phyloP scores from a whole-genome alignment of 2,329 filamentous ascomycete genomes.

The Raffaelea albimanens region DNA sequence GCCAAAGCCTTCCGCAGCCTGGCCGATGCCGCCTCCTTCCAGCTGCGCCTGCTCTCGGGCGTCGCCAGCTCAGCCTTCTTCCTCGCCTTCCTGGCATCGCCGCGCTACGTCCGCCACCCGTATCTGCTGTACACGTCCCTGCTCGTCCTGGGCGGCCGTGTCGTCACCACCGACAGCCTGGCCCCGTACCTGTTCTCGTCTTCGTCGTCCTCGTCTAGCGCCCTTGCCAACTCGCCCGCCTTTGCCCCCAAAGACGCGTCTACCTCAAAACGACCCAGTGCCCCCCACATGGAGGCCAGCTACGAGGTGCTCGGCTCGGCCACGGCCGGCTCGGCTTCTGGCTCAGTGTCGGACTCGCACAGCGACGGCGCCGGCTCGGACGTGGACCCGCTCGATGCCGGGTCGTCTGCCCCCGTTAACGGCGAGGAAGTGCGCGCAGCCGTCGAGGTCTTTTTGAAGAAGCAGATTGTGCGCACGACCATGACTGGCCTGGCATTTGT shows the following conservation, averaged over 20 bases:
- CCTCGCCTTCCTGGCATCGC: constrained; percentile 69
- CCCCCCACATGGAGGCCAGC: constrained; percentile 55
- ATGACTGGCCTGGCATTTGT: constrained; percentile 48
- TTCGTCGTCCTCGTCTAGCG: constrained; percentile 11
- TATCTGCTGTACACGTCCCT: constrained; percentile 82
- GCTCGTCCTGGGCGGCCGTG: constrained; percentile 53
- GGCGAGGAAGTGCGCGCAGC: constrained; percentile 52
- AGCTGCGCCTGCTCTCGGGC: constrained; percentile 57
- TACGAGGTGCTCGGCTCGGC: constrained; percentile 43
- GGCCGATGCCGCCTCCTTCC: constrained; percentile 50
- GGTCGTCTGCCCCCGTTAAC: constrained; percentile 32
- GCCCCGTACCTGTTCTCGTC: constrained; percentile 31
- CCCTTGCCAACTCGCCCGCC: constrained; percentile 14
- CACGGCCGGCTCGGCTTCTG: constrained; percentile 20
- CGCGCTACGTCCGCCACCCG: constrained; percentile 67
- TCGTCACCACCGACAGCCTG: constrained; percentile 38
- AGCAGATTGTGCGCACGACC: constrained; percentile 43
- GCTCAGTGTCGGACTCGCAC: constrained; percentile 21
- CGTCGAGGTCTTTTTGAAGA: constrained; percentile 45
- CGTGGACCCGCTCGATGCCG: background rate
- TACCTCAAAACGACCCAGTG: constrained; percentile 9
- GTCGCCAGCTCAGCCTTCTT: constrained; percentile 64
- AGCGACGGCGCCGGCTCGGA: constrained; percentile 28
- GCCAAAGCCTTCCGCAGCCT: constrained; percentile 63
- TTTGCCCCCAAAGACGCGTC: constrained; percentile 10